Percentiles rank a stretch among this genome's conserved stretches.
Evolutionary conservation across 2,329 filamentous ascomycete genomes (phyloP).

Genomic region (Daldinia sp.): DNA sequence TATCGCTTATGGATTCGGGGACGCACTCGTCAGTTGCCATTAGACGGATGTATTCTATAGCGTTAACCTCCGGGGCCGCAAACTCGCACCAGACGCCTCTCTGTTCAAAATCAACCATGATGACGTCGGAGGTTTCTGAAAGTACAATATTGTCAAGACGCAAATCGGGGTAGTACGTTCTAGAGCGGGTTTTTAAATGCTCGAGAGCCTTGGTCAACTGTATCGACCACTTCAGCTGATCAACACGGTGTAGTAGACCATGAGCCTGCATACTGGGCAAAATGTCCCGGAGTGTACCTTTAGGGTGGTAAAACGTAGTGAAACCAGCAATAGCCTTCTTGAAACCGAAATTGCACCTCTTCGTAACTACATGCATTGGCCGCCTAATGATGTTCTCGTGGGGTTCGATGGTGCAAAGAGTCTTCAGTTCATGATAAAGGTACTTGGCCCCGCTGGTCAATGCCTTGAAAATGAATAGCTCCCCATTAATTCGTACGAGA

Average conservation of each 20-base stretch:
- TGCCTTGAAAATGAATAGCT: conserved; percentile 68
- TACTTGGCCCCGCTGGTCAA: conserved; percentile 69
- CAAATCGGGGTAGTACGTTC: conserved; percentile 68
- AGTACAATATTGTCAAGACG: conserved; percentile 71
- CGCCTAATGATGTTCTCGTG: conserved; percentile 66
- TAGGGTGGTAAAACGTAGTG: conserved; percentile 64
- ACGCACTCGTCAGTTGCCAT: conserved; percentile 64
- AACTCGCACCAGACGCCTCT: conserved; percentile 73
- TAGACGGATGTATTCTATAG: conserved; percentile 68
- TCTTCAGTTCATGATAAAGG: conserved; percentile 70
- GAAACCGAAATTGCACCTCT: conserved; percentile 66
- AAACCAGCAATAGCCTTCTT: conserved; percentile 69
- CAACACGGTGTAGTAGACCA: conserved; percentile 55
- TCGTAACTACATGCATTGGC: conserved; percentile 67
- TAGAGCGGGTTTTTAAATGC: conserved; percentile 61
- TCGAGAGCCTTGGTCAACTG: conserved; percentile 65
- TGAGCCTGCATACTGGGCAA: conserved; percentile 65
- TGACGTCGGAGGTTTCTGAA: conserved; percentile 58
- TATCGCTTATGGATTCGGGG: conserved; percentile 54
- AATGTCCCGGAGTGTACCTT: conserved; percentile 67
- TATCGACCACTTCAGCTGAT: conserved; percentile 66
- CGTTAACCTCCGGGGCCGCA: conserved; percentile 70
- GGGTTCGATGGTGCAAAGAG: conserved; percentile 63
- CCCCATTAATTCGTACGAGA: conserved; percentile 60
- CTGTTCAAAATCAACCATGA: conserved; percentile 74